Evolutionary conservation across 192 early-diverging fungal genomes (phyloP), one percentile per base, ranked within the genome.

Genomic region (Chytriomyces sp.): DNA sequence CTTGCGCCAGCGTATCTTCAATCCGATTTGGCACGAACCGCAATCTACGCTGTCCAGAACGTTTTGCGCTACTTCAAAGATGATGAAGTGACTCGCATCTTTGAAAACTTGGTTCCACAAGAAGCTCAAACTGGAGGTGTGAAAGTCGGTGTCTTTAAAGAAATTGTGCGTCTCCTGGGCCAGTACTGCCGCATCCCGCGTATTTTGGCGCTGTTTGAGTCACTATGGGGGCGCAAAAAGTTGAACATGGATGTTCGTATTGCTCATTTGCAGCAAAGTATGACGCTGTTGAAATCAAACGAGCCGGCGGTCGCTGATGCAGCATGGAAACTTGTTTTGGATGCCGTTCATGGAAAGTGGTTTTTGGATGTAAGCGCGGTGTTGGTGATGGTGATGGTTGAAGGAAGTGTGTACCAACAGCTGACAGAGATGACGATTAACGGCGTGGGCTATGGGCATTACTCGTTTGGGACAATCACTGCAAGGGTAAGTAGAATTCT

Each of bases 61-160:
- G 48, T 43, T 4, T 9, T 67, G 20, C 13, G 7, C 20, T 46
- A 50, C 64, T 18, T 76, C 47, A 7, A 44, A 6, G 13, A 65
- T 8, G 63, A 49, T 5, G n/a, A 24, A 18, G 23, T 65, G n/a
- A 23, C 45, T 45, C 16, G 20, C 2, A 28, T 76, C 20, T 50
- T 76, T 10, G 11, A 26, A 13, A 49, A 28, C 7, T 28, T 76
- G 8, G 64, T 76, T 67, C 74, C 74, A 24, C 28, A 35, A 35
- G 28, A 35, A 35, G 45, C 49, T 18, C 50, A n/a, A 43, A 49
- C 5, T 6, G 53, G 28, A 1, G 46, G 46, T 6, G 10, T 50
- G 9, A 76, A 76, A 64, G 62, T 76, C n/a, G 43, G 35, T 3
- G 64, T 67, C 0, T 67, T 76, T 20, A 76, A 76, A 64, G 74